Conservation (phyloP, 495 filamentous ascomycete genomes). For the Chaetomidium leptoderma region DNA sequence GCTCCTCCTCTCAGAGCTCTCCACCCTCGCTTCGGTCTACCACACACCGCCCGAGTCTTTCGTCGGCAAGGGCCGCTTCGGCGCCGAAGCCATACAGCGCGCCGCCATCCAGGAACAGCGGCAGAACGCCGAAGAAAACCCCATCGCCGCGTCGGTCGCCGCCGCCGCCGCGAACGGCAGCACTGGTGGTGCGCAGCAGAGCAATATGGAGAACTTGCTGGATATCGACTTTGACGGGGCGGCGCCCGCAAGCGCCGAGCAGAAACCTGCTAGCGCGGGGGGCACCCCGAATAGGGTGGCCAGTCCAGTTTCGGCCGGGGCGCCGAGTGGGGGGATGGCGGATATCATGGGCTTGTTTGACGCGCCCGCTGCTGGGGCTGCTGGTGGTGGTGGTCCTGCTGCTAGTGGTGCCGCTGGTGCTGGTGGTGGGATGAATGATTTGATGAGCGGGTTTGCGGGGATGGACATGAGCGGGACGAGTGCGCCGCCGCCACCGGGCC, state of each 20-base stretch:
- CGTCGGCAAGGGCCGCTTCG: conserved; percentile 89
- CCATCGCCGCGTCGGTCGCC: conserved; percentile 78
- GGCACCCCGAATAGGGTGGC: conserved; percentile 77
- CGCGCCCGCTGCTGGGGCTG: conserved; percentile 37
- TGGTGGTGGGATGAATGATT: conserved; percentile 45
- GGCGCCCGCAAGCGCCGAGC: conserved; percentile 82
- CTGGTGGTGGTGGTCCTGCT: not conserved
- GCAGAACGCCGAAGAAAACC: conserved; percentile 88
- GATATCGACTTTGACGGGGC: conserved; percentile 98
- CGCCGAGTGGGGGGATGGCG: conserved; percentile 62
- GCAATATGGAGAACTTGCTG: conserved; percentile 87
- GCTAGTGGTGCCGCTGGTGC: not conserved
- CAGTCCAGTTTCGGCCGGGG: conserved; percentile 52
- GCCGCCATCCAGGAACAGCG: conserved; percentile 95
- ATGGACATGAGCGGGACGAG: conserved; percentile 65
- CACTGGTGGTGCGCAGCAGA: conserved; percentile 45
- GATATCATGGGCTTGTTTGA: conserved; percentile 88
- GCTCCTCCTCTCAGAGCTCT: conserved; percentile 79
- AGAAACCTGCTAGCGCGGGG: conserved; percentile 52
- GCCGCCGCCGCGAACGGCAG: conserved; percentile 52
- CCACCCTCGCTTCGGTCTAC: conserved; percentile 97
- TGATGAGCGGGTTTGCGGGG: conserved; percentile 81
- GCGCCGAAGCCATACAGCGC: conserved; percentile 89
- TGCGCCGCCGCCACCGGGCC: conserved; percentile 53
- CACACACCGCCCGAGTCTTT: conserved; percentile 97